Conservation (phyloP, 768 basidiomycete species). For the Serendipita sp. region DNA sequence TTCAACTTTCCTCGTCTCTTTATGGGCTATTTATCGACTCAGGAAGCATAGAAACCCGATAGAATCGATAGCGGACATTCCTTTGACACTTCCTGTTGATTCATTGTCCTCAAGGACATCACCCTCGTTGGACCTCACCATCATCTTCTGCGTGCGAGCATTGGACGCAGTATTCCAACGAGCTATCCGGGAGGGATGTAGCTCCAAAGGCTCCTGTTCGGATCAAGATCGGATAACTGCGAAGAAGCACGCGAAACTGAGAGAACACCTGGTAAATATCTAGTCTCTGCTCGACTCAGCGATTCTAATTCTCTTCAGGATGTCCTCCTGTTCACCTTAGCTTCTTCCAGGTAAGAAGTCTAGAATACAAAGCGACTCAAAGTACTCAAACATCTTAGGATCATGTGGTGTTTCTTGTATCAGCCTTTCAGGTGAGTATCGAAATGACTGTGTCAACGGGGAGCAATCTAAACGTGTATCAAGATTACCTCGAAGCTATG, state of each 20-base stretch:
- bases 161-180: slow-evolving; percentile 45
- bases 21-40: slow-evolving; percentile 41
- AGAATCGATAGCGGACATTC: slow-evolving; percentile 19
- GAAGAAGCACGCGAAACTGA: slow-evolving; percentile 8
- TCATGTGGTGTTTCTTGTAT: slow-evolving; percentile 85
- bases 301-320: neutral
- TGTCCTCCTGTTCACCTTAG: slow-evolving; percentile 2
- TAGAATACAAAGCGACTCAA: neutral
- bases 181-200: slow-evolving; percentile 24
- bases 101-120: slow-evolving; percentile 22
- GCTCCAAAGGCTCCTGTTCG: neutral
- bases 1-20: slow-evolving; percentile 29
- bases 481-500: slow-evolving; percentile 35
- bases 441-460: no score
- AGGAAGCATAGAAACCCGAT: slow-evolving; percentile 34
- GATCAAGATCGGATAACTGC: slow-evolving; percentile 9
- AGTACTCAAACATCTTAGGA: slow-evolving; percentile 27
- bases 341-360: slow-evolving; percentile 6
- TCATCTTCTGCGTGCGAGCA: slow-evolving; percentile 54
- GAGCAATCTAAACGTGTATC: slow-evolving; percentile 18
- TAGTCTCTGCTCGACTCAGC: neutral
- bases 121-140: slow-evolving; percentile 50
- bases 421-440: slow-evolving; percentile 47
- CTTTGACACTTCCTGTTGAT: slow-evolving; percentile 10
- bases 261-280: slow-evolving; percentile 2